phyloP scores from a whole-genome alignment of 768 basidiomycete species.

The Rhizopogon roseolus region DNA sequence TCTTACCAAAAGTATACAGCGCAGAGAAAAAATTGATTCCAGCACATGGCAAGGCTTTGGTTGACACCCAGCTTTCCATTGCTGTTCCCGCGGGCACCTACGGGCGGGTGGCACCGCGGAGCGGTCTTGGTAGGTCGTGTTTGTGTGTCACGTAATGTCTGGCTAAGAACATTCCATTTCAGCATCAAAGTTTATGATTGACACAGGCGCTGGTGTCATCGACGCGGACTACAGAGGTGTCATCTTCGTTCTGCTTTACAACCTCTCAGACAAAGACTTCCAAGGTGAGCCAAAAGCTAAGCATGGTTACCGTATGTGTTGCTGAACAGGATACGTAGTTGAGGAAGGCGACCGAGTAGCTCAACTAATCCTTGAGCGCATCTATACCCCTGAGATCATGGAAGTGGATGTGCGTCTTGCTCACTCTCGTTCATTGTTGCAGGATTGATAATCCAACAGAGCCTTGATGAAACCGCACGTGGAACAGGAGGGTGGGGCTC shows the following conservation, averaged over 20 bases:
- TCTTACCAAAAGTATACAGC: constrained; percentile 34
- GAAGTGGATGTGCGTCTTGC: constrained; percentile 72
- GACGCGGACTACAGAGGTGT: constrained; percentile 95
- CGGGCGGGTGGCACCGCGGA: constrained; percentile 93
- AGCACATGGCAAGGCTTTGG: constrained; percentile 84
- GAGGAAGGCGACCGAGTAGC: constrained; percentile 93
- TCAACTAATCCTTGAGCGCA: constrained; percentile 89
- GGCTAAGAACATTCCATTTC: constrained; percentile 1
- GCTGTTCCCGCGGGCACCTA: constrained; percentile 93
- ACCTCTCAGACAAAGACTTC: constrained; percentile 87
- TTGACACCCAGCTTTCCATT: constrained; percentile 90
- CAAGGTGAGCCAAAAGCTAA: constrained; percentile 43
- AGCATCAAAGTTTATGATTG: constrained; percentile 98
- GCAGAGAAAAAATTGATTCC: constrained; percentile 83
- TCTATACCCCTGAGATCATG: constrained; percentile 77
- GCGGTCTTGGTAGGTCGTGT: constrained; percentile 75
- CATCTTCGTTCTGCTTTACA: constrained; percentile 90
- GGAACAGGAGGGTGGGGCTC: constrained; percentile 91
- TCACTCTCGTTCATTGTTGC: constrained; percentile 2
- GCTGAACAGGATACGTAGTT: constrained; percentile 43
- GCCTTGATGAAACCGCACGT: constrained; percentile 80
- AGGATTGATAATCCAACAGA: constrained; percentile 36
- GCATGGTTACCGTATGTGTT: background rate
- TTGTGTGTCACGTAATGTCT: background rate
- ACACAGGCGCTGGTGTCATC: constrained; percentile 95